Base-by-base conservation (phyloP, 371 early-diverging fungal genomes). In the Saksenaea oblongispora region DNA sequence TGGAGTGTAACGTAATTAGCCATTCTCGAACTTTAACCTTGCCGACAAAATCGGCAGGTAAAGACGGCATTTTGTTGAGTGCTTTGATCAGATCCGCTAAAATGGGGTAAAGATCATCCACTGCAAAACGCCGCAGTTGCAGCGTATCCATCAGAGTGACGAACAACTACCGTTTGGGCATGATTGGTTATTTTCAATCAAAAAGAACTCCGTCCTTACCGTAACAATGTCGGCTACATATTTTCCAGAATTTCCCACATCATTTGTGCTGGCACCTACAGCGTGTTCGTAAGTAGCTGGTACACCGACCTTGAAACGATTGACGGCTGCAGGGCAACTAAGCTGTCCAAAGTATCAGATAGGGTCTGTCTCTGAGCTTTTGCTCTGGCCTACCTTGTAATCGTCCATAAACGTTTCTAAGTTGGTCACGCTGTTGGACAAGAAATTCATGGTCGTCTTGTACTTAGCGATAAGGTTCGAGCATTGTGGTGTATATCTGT, bases 91-190 rank as follows among this genome's bases (percentile, higher is more conserved):
- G 66, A 31, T 97, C 97, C 1, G 90, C 87, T n/a, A 98, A 72
- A 57, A 91, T 79, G 18, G 96, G 98, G 65, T 97, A 97, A 10
- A 98, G 76, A 59, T 95, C 89, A 68, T 98, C 98, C 3, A 93
- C 95, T 0, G 96, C 95, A 18, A 85, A 80, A 76, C 93, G 85
- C 55, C 91, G 89, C 62, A 98, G 72, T 62, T 91, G 93, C 31
- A 97, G 83, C 22, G 90, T 84, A 73, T 98, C 98, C 93, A 95
- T 91, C 11, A 93, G 76, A 1, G 97, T 98, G 67, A 97, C 96
- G 70, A 95, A 98, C 65, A 82, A 84, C 87, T 90, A 68, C 15
- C n/a, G 9, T 22, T 17, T 9, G 13, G 3, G 26, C 1, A 51
- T 3, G 35, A 31, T 47, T 34, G 36, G 3, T 14, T 55, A 13